Conservation (phyloP, 1,284 basidiomycete species). For the Rhodotorula mucilaginosa region DNA sequence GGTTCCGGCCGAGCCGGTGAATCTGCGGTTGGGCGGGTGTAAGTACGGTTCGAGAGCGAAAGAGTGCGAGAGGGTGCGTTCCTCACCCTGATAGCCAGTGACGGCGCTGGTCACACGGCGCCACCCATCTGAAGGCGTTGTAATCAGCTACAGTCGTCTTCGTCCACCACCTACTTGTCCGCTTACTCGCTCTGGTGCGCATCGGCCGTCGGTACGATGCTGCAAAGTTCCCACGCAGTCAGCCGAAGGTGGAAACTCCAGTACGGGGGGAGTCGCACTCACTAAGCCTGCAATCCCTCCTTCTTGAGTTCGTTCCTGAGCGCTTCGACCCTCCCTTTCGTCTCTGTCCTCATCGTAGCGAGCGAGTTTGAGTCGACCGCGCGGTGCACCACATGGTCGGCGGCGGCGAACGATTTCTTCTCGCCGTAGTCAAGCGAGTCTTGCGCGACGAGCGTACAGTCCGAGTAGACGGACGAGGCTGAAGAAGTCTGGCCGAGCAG, state of each 20-base stretch:
- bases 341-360: neutral
- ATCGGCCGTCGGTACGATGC: conserved; percentile 50
- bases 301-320: conserved; percentile 93
- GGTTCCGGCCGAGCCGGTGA: conserved; percentile 84
- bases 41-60: neutral
- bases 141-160: neutral
- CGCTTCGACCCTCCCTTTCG: conserved; percentile 55
- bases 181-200: conserved; percentile 82
- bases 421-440: neutral
- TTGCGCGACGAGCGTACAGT: neutral
- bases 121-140: conserved; percentile 51
- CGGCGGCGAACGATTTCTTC: neutral
- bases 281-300: conserved; percentile 85
- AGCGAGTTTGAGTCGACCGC: neutral
- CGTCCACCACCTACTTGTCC: neutral
- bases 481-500: neutral
- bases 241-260: too few relatives aligned
- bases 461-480: neutral
- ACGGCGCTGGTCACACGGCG: conserved; percentile 75
- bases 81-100: conserved; percentile 67
- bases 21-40: conserved; percentile 54
- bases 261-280: too few relatives aligned
- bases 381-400: neutral
- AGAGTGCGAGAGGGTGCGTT: too few relatives aligned
- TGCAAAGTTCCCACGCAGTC: conserved; percentile 13